A percentile compares a stretch with the other conserved stretches of the same genome.
phyloP scores from a whole-genome alignment of 306 rosid species.

The Prunus mira region DNA sequence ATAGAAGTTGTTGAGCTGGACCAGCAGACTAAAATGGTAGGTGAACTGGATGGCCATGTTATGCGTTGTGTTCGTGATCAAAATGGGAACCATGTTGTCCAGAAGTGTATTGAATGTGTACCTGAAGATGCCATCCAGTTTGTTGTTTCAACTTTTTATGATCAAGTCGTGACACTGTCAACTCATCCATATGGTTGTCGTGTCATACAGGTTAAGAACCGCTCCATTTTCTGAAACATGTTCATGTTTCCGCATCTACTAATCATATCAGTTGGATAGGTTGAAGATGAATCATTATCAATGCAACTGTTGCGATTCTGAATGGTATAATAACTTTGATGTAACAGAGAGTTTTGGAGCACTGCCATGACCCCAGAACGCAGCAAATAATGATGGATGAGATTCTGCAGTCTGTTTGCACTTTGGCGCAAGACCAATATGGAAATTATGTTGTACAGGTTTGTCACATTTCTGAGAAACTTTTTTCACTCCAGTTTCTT shows the following conservation, averaged over 20 bases:
- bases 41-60: conserved; percentile 79
- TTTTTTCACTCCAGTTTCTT: background rate
- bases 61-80: conserved; percentile 99
- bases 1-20: conserved; percentile 89
- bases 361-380: conserved; percentile 63
- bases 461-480: conserved; percentile 16
- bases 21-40: conserved; percentile 85
- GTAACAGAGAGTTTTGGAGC: conserved; percentile 88
- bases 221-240: background rate
- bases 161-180: conserved; percentile 86
- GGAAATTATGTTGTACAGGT: conserved; percentile 99
- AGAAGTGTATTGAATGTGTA: conserved; percentile 93
- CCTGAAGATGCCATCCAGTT: conserved; percentile 84
- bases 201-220: conserved; percentile 69
- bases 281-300: background rate
- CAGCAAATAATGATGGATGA: conserved; percentile 90
- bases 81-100: conserved; percentile 96
- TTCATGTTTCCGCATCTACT: background rate
- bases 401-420: conserved; percentile 74
- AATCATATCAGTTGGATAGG: background rate
- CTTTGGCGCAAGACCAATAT: conserved; percentile 95
- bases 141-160: conserved; percentile 80
- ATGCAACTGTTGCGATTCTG: background rate
- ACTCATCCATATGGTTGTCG: conserved; percentile 99
- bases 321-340: conserved; percentile 1